These are phyloP conservation scores for Euphorbia schlechtendalii DNA, from an alignment of 441 rosid species.

Conservation along the genomic window DNA sequence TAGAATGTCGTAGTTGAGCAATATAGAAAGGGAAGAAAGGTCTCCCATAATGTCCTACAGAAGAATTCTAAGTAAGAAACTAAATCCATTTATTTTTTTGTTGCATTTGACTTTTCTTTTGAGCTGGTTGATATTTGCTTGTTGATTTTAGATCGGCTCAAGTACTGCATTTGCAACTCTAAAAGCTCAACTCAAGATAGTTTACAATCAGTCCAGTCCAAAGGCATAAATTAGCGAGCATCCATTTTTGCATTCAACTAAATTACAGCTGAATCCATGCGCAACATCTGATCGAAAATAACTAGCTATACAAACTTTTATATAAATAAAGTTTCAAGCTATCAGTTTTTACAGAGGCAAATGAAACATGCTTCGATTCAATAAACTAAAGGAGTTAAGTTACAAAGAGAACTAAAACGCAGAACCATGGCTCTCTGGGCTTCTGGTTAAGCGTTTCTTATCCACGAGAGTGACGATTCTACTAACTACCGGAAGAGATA, in stretches of 20 bases:
- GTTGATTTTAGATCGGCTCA: neutral
- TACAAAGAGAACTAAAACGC: neutral
- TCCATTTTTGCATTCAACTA: neutral
- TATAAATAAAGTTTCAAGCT: neutral
- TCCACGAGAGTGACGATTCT: neutral
- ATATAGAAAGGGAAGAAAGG: no score
- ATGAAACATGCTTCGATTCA: neutral
- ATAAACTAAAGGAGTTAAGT: neutral
- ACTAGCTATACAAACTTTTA: conserved; percentile 16
- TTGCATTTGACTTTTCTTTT: neutral
- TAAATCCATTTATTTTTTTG: neutral
- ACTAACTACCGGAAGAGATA: neutral
- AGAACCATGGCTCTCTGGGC: neutral
- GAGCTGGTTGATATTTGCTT: neutral
- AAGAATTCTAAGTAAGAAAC: no score
- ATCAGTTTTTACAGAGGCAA: neutral
- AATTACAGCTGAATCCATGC: neutral
- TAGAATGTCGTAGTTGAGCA: no score
- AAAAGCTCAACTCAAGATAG: neutral
- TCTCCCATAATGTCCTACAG: no score
- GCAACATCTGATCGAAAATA: neutral
- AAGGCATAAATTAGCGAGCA: no score
- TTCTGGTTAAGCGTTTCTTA: neutral
- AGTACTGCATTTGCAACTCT: neutral
- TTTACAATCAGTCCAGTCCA: neutral